These are phyloP conservation scores for Carpinus fangiana DNA, from an alignment of 306 rosid genomes.

Conservation along the genomic window DNA sequence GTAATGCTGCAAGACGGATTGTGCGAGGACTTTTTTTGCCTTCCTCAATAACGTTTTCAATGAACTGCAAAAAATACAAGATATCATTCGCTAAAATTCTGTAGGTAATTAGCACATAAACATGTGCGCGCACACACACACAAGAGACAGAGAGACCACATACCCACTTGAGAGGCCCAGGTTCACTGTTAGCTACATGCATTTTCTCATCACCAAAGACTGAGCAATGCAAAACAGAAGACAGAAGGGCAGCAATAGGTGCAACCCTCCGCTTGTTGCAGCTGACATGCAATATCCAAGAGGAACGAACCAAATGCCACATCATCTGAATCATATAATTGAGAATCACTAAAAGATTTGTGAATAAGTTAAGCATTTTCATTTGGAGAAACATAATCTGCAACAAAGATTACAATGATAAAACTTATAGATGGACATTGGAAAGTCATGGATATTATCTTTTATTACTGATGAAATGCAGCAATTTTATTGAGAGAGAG, in stretches of 20 bases:
- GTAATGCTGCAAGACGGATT: conserved; percentile 95
- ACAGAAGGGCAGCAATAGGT: conserved; percentile 90
- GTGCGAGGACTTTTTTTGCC: conserved; percentile 96
- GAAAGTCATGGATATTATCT: not conserved
- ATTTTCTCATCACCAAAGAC: conserved; percentile 71
- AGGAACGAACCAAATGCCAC: conserved; percentile 89
- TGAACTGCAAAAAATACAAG: conserved; percentile 51
- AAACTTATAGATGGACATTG: not conserved
- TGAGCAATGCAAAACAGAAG: conserved; percentile 84
- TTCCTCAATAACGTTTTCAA: conserved; percentile 80
- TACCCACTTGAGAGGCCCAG: conserved; percentile 97
- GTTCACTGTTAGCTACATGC: conserved; percentile 62
- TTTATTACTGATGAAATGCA: not conserved
- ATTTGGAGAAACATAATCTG: conserved; percentile 5
- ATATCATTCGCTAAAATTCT: conserved; percentile 16
- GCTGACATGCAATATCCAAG: conserved; percentile 90
- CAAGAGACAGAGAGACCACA: conserved; percentile 38
- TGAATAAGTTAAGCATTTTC: conserved; percentile 6
- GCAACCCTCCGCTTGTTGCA: conserved; percentile 95
- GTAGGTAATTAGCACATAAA: conserved; percentile 19
- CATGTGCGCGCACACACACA: not conserved
- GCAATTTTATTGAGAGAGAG: not conserved
- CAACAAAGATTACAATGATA: conserved; percentile 2
- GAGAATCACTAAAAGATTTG: conserved; percentile 22
- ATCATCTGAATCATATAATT: conserved; percentile 56